Conservation (phyloP, 1,284 basidiomycete genomes). For the Neolentinus lepideus region DNA sequence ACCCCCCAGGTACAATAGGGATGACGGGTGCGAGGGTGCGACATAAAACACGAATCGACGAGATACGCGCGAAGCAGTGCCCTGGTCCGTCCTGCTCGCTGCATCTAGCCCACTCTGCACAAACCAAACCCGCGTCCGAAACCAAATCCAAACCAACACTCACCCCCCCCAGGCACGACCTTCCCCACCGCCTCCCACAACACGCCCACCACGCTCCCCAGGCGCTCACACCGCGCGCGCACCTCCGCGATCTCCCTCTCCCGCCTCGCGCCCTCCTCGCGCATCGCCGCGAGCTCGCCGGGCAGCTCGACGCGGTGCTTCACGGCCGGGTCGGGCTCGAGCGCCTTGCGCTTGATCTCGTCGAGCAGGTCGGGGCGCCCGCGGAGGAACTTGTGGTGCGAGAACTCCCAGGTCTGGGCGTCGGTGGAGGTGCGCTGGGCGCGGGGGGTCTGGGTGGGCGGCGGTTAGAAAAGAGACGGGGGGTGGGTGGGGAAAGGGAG, state of each 20-base stretch:
- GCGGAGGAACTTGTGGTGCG: conserved; percentile 79
- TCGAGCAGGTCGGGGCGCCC: conserved; percentile 78
- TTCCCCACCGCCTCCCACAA: conserved; percentile 54
- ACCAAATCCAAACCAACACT: conserved; percentile 15
- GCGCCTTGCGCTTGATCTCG: conserved; percentile 79
- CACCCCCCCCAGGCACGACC: conserved; percentile 43
- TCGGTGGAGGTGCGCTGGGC: conserved; percentile 75
- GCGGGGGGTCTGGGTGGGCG: conserved; percentile 59
- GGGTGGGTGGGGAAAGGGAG: conserved; percentile 2
- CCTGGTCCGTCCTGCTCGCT: conserved; percentile 2
- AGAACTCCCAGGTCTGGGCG: conserved; percentile 85
- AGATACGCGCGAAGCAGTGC: too few species aligned
- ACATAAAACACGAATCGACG: too few species aligned
- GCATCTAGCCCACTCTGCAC: conserved; percentile 10
- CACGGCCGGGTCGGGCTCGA: conserved; percentile 63
- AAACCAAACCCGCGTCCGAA: conserved; percentile 3
- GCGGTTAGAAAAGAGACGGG: conserved; percentile 1
- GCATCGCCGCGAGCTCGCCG: conserved; percentile 69
- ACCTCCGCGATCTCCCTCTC: conserved; percentile 46
- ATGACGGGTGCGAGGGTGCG: too few species aligned
- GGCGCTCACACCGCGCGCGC: conserved; percentile 32
- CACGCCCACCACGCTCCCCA: conserved; percentile 30
- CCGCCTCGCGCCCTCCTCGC: conserved; percentile 59
- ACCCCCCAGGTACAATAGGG: too few species aligned
- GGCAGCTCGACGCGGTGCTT: conserved; percentile 71